Base-by-base conservation (phyloP, 2,329 filamentous ascomycete genomes). In the Phialophora tarda region DNA sequence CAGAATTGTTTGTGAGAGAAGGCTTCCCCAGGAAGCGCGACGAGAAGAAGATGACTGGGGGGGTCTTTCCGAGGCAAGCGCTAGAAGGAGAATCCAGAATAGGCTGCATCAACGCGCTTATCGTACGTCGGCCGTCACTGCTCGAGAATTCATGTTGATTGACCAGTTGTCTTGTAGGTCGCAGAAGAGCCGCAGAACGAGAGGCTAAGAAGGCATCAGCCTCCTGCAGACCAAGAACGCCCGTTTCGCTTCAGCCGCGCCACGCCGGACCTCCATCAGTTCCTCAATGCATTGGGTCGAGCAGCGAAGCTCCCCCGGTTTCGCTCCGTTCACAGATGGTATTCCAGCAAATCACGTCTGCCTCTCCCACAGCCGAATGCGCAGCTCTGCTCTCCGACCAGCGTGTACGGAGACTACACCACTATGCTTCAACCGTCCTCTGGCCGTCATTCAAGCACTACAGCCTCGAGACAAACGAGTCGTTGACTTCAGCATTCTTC, bases 1-100 rank as follows among this genome's bases (percentile, higher is more conserved):
- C 21, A 63, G 38, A 23, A 63, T 66, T 21, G 24, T 66, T 10
- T 56, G 51, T 50, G 59, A 66, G 50, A 54, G 64, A 41, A 62
- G 50, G 3, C 34, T 63, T n/a, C 53, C 62, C 12, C 56, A 50
- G 41, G 63, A 59, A 56, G 59, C 62, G 10, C 41, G 66, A 23
- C 62, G 23, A 17, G 59, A 62, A 4, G 57, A 63, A 41, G 66
- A 68, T 11, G 54, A 65, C 60, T 63, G 66, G 66, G 59, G 51
- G 12, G 50, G 64, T 12, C 24, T 67, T 23, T 51, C 60, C 6
- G 64, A 67, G 21, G 50, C 56, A 2, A 57, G 41, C 21, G 41
- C 38, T 23, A 60, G 64, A 44, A 67, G 61, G 30, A 60, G 38
- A 30, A 54, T 67, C 26, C 64, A 67, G 41, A 67, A 63, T 21